These are phyloP conservation scores for Xylaria venustula DNA, from an alignment of 495 filamentous ascomycete species.

Conservation along the genomic window DNA sequence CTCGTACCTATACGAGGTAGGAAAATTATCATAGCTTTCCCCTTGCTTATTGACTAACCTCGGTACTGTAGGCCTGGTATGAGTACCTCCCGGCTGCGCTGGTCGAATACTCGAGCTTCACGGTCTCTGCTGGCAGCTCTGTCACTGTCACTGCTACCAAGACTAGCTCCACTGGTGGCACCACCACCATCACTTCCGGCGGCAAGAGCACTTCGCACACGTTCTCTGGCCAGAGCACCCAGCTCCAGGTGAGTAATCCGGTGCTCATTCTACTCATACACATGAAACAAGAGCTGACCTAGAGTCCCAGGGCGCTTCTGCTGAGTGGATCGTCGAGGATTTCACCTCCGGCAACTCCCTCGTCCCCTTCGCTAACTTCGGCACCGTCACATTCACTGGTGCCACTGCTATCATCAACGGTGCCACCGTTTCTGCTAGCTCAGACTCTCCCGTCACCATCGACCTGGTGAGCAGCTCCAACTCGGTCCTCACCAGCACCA, in stretches of 20 bases:
- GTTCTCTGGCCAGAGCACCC: slow-evolving; percentile 6
- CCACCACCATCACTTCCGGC: slow-evolving; percentile 2
- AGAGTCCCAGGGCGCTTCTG: slow-evolving; percentile 19
- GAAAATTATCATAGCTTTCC: not conserved
- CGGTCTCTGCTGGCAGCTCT: slow-evolving; percentile 2
- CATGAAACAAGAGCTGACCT: not conserved
- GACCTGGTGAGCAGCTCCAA: not conserved
- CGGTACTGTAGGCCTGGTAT: not conserved
- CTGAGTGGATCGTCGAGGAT: slow-evolving; percentile 68
- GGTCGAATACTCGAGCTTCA: slow-evolving; percentile 5
- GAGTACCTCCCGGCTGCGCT: slow-evolving; percentile 5
- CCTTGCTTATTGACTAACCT: not conserved
- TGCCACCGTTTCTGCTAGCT: not conserved
- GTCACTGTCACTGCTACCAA: slow-evolving; percentile 5
- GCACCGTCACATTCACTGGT: slow-evolving; percentile 49
- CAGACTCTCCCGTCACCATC: not conserved
- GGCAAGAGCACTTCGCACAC: slow-evolving; percentile 6
- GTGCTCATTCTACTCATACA: not conserved
- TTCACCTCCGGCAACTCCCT: slow-evolving; percentile 46
- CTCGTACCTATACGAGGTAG: slow-evolving; percentile 3
- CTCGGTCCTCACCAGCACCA: not conserved
- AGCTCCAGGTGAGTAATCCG: slow-evolving; percentile 2
- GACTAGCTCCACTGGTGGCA: slow-evolving; percentile 2
- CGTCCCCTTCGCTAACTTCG: slow-evolving; percentile 57
- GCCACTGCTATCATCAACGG: slow-evolving; percentile 7